Evolutionary conservation across 148 eudicot species (phyloP).

Genomic region (Vaccinium darrowii): DNA sequence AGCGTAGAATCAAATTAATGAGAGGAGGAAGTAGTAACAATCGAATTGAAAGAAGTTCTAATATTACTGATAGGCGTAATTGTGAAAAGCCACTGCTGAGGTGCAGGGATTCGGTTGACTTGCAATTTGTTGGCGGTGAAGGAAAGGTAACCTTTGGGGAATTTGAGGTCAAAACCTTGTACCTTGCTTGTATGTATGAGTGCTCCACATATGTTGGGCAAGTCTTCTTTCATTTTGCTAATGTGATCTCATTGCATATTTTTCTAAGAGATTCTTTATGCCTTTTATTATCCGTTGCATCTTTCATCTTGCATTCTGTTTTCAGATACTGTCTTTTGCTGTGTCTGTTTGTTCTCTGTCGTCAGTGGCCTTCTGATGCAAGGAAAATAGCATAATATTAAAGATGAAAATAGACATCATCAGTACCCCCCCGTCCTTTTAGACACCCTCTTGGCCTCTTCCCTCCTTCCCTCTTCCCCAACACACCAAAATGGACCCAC

Average conservation of each 20-base stretch:
- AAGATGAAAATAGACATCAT: background rate
- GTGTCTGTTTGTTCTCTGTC: background rate
- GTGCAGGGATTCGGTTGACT: conserved; percentile 24
- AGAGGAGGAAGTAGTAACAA: conserved; percentile 17
- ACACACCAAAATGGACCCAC: too few relatives aligned
- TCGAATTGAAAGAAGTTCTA: conserved; percentile 18
- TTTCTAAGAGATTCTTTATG: background rate
- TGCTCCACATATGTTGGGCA: conserved; percentile 23
- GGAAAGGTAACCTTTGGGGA: conserved; percentile 42
- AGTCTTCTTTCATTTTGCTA: conserved; percentile 14
- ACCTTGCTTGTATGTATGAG: conserved; percentile 18
- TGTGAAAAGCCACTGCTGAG: conserved; percentile 20
- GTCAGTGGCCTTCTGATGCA: background rate
- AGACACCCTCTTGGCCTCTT: background rate
- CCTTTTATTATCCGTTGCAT: background rate
- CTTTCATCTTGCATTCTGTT: background rate
- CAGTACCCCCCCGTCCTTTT: background rate
- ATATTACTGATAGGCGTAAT: conserved; percentile 16
- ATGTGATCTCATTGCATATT: conserved; percentile 10
- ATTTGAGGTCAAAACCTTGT: conserved; percentile 23
- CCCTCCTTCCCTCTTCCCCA: background rate
- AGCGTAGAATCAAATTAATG: conserved; percentile 3
- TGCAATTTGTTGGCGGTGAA: conserved; percentile 28
- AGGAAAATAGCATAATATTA: background rate
- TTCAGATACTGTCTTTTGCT: background rate